A percentile compares a stretch with the other conserved stretches of the same genome.
Conservation (phyloP, 1,284 basidiomycete genomes). For the Ustilago shanxiensis region DNA sequence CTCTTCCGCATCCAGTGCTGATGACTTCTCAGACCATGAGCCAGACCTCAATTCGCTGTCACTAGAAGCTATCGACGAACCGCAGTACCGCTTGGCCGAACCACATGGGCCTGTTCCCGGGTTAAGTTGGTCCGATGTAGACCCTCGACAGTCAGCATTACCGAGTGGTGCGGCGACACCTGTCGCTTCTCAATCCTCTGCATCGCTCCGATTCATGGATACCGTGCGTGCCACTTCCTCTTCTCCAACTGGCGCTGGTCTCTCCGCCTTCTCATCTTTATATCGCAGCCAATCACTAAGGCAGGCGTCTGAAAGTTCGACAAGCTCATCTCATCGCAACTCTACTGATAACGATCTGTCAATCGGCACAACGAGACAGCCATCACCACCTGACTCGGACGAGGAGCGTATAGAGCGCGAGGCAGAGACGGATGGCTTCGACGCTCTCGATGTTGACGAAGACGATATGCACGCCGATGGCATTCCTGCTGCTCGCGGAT, state of each 20-base stretch:
- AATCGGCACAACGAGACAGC: slow-evolving; percentile 1
- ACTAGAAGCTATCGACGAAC: slow-evolving; percentile 52
- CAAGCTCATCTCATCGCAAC: neutral
- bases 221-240: slow-evolving; percentile 8
- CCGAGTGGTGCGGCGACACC: slow-evolving; percentile 46
- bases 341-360: neutral
- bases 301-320: slow-evolving; percentile 11
- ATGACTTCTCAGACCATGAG: slow-evolving; percentile 44
- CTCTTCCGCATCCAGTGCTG: slow-evolving; percentile 39
- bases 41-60: slow-evolving; percentile 49
- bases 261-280: slow-evolving; percentile 25
- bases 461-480: slow-evolving; percentile 70
- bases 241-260: slow-evolving; percentile 17
- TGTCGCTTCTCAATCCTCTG: slow-evolving; percentile 35
- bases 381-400: slow-evolving; percentile 26
- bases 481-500: slow-evolving; percentile 65
- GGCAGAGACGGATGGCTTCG: slow-evolving; percentile 51
- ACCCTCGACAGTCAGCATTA: slow-evolving; percentile 26
- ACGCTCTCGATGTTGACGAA: slow-evolving; percentile 62
- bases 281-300: slow-evolving; percentile 33
- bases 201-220: slow-evolving; percentile 22
- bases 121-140: slow-evolving; percentile 16
- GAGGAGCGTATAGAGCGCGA: slow-evolving; percentile 31
- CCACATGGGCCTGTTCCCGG: neutral
- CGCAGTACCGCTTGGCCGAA: slow-evolving; percentile 32